Conservation (phyloP, 2,329 filamentous ascomycete genomes). For the Paecilomyces niveus region DNA sequence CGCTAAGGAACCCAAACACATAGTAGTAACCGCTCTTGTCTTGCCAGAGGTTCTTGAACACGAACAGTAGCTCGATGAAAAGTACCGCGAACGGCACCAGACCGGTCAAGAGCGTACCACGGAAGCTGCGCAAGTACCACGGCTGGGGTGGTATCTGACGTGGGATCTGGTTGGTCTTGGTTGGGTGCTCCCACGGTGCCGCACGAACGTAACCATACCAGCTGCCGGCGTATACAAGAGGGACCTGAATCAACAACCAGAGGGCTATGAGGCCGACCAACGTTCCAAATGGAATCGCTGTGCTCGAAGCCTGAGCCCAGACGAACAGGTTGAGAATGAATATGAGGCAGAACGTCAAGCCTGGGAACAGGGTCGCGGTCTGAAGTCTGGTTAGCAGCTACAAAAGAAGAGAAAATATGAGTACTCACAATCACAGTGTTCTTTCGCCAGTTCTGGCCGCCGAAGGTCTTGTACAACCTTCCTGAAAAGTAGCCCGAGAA, state of each 20-base stretch:
- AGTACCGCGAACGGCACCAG: slow-evolving; percentile 79
- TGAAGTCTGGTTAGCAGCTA: slow-evolving; percentile 16
- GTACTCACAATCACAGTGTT: slow-evolving; percentile 59
- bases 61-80: slow-evolving; percentile 79
- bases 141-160: slow-evolving; percentile 67
- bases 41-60: slow-evolving; percentile 82
- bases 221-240: slow-evolving; percentile 72
- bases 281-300: slow-evolving; percentile 76
- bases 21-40: slow-evolving; percentile 92
- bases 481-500: slow-evolving; percentile 87
- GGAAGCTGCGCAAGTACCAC: slow-evolving; percentile 64
- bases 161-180: slow-evolving; percentile 64
- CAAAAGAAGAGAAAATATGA: not conserved
- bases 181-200: slow-evolving; percentile 70
- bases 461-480: slow-evolving; percentile 75
- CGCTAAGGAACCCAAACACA: slow-evolving; percentile 76
- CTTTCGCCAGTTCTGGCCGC: slow-evolving; percentile 64
- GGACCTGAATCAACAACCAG: slow-evolving; percentile 81
- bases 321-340: slow-evolving; percentile 84
- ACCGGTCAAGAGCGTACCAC: slow-evolving; percentile 64
- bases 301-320: slow-evolving; percentile 83
- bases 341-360: slow-evolving; percentile 64
- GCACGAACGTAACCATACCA: slow-evolving; percentile 67
- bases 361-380: slow-evolving; percentile 72
- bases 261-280: slow-evolving; percentile 64